phyloP scores from a whole-genome alignment of 2,329 filamentous ascomycete genomes.

The Lachnellula arida region DNA sequence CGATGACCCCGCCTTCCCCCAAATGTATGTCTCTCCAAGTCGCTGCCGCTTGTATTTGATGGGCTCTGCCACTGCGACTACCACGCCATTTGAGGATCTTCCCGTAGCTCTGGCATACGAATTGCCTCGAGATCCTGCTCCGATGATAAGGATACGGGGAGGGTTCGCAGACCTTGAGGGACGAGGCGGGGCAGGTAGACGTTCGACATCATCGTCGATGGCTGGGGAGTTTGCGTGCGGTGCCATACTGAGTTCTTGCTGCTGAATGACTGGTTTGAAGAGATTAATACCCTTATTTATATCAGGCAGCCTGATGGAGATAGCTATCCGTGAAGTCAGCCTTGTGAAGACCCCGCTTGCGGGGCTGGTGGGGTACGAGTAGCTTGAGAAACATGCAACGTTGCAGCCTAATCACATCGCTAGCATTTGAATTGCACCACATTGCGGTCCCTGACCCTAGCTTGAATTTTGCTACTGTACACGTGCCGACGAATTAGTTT shows the following conservation, averaged over 20 bases:
- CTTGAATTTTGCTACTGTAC: neutral
- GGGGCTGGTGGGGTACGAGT: neutral
- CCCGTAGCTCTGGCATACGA: slow-evolving; percentile 67
- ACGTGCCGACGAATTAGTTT: neutral
- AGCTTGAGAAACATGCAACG: slow-evolving; percentile 13
- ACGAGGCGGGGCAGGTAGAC: slow-evolving; percentile 25
- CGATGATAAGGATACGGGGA: slow-evolving; percentile 72
- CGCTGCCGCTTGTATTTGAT: slow-evolving; percentile 67
- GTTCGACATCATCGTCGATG: slow-evolving; percentile 13
- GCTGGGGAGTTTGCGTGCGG: slow-evolving; percentile 24
- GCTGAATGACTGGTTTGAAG: neutral
- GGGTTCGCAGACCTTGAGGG: slow-evolving; percentile 39
- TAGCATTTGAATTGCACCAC: slow-evolving; percentile 8
- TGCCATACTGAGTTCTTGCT: slow-evolving; percentile 19
- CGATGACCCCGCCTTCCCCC: slow-evolving; percentile 47
- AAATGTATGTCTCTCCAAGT: slow-evolving; percentile 70
- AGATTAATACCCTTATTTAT: neutral
- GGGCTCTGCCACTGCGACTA: slow-evolving; percentile 79
- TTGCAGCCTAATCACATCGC: slow-evolving; percentile 16
- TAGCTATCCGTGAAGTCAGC: slow-evolving; percentile 8
- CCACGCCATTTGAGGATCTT: slow-evolving; percentile 59
- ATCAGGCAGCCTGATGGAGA: neutral
- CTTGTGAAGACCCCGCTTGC: slow-evolving; percentile 6
- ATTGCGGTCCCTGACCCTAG: neutral
- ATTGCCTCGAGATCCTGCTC: slow-evolving; percentile 73